phyloP scores from a whole-genome alignment of 805 yeast genomes.

The Ogataea allantospora region DNA sequence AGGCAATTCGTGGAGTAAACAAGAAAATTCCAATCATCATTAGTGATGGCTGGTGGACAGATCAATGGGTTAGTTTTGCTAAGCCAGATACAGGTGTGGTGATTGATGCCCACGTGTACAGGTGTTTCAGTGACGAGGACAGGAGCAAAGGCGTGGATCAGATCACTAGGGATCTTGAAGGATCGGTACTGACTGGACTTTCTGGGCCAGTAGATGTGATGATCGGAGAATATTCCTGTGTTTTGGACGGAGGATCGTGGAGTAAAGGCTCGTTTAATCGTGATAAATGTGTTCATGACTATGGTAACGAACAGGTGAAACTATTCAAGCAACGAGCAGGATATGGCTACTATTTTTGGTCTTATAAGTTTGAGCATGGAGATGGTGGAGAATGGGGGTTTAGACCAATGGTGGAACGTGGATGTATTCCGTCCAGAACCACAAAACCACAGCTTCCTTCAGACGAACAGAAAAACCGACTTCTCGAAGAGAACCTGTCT shows the following conservation, averaged over 20 bases:
- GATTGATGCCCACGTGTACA: constrained; percentile 81
- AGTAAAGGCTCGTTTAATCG: constrained; percentile 43
- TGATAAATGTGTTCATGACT: constrained; percentile 54
- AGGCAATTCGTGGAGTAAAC: constrained; percentile 57
- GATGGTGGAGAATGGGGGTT: constrained; percentile 98
- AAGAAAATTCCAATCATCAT: constrained; percentile 65
- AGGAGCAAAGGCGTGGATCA: constrained; percentile 60
- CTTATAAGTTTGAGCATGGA: constrained; percentile 80
- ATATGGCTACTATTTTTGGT: constrained; percentile 87
- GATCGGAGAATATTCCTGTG: constrained; percentile 91
- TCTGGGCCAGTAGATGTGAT: constrained; percentile 55
- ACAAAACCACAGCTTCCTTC: constrained; percentile 35
- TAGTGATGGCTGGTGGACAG: constrained; percentile 94
- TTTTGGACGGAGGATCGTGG: constrained; percentile 78
- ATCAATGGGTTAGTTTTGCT: constrained; percentile 72
- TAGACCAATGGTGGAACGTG: constrained; percentile 66
- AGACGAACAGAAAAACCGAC: constrained; percentile 40
- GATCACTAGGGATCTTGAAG: constrained; percentile 56
- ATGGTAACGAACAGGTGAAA: constrained; percentile 55
- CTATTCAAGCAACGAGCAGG: constrained; percentile 52
- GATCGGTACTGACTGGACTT: constrained; percentile 48
- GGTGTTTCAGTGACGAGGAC: constrained; percentile 81
- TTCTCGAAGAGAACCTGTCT: constrained; percentile 35
- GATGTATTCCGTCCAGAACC: constrained; percentile 45
- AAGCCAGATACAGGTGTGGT: constrained; percentile 53